Base-by-base conservation (phyloP, 148 eudicot genomes). In the Vaccinium vitisidaea region DNA sequence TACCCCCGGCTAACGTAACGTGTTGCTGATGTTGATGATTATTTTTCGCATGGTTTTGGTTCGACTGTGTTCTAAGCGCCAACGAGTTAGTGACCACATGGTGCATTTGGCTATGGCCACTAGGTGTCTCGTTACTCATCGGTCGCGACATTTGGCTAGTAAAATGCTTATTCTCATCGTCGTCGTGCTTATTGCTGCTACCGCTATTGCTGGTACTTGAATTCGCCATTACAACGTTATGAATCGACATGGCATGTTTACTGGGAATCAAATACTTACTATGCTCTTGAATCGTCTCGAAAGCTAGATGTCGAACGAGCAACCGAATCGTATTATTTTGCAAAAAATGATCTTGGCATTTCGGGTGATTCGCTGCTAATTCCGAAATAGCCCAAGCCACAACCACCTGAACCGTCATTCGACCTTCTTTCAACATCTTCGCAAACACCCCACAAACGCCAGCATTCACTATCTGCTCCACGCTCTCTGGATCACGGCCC, bases 321-420 rank as follows among this genome's bases (percentile, higher is more conserved):
- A 95, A 82, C 56, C 98, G 85, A 59, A 94, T 93, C 0, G 85
- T 90, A 74, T 95, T 93, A 55, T 92, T 91, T 86, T 95, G 98
- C 0, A 90, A 91, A 70, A 95, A 94, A 86, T 93, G 98, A 81
- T 95, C 98, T 23, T 95, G 98, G 3, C 98, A 94, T 86, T 95
- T 94, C 0, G 94, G 94, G 46, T 91, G 88, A 75, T 90, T 87
- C 0, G 93, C 94, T 0, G 95, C 98, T 11, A 95, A 83, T 52
- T 93, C 94, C 0, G 98, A 94, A 0, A 95, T 91, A 0, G 98
- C 95, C 96, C 95, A 93, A n/a, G 98, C 98, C 78, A 93, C 98
- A 36, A 89, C 89, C 10, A 90, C 87, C 55, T 95, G 98, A 0
- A 95, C 96, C 81, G 89, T 92, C 98, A 95, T 94, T 61, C 87